Percentiles rank a stretch among this genome's conserved stretches.
These are phyloP conservation scores for Leccinum disarticulatum DNA, from an alignment of 768 basidiomycete genomes.

Conservation along the genomic window DNA sequence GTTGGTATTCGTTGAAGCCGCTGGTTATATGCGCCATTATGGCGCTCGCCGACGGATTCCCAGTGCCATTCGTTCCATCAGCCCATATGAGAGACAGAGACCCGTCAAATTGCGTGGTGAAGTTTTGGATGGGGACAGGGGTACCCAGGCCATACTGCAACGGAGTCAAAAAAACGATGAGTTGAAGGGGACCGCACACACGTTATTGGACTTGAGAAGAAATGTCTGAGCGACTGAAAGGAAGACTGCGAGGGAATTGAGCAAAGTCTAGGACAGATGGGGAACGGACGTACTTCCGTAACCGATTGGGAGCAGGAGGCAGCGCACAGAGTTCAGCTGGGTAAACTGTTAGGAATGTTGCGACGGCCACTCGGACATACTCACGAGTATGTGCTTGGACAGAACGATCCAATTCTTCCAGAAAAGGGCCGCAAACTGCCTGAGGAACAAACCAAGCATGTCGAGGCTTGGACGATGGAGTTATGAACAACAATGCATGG, in stretches of 20 bases:
- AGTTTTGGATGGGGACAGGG: conserved; percentile 46
- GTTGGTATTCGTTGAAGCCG: conserved; percentile 49
- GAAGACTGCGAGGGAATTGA: conserved; percentile 39
- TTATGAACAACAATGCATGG: neutral
- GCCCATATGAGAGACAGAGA: conserved; percentile 62
- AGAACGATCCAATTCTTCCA: conserved; percentile 79
- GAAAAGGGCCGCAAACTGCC: conserved; percentile 58
- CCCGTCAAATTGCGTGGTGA: conserved; percentile 52
- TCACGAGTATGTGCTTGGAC: conserved; percentile 62
- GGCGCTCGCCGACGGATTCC: conserved; percentile 51
- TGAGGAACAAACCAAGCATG: conserved; percentile 48
- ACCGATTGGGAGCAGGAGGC: conserved; percentile 61
- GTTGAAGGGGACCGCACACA: conserved; percentile 30
- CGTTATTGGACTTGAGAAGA: conserved; percentile 56
- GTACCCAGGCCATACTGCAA: conserved; percentile 63
- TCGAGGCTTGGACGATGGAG: neutral
- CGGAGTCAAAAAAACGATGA: neutral
- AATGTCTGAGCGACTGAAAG: conserved; percentile 64
- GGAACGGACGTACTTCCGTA: conserved; percentile 43
- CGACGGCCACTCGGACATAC: conserved; percentile 22
- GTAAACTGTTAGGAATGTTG: neutral
- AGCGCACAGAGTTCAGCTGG: conserved; percentile 60
- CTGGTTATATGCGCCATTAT: conserved; percentile 62
- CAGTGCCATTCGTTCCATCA: conserved; percentile 59
- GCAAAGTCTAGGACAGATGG: neutral